Evolutionary conservation across 192 early-diverging fungal genomes (phyloP).

Genomic region (Haplosporangium gracile): DNA sequence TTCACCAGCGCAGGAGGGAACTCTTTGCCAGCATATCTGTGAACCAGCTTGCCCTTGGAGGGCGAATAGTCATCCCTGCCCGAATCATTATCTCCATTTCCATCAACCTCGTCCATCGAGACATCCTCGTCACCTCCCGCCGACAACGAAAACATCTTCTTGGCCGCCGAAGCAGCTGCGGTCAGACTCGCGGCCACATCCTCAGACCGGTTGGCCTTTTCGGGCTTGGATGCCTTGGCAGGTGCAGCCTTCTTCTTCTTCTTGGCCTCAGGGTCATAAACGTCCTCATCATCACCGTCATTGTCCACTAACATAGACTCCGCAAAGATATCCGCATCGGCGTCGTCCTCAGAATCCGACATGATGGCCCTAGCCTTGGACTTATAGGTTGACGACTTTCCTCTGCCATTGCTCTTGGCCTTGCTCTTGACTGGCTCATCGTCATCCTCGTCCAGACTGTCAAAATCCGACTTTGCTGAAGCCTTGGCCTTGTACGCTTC

Average conservation of each 20-base stretch:
- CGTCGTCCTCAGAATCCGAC: conserved; percentile 22
- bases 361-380: conserved; percentile 17
- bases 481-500: not conserved
- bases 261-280: conserved; percentile 11
- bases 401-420: conserved; percentile 2
- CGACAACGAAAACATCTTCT: conserved; percentile 52
- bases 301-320: not conserved
- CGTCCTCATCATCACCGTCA: conserved; percentile 31
- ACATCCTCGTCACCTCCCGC: conserved; percentile 14
- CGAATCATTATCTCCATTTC: not conserved
- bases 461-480: not conserved
- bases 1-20: conserved; percentile 36
- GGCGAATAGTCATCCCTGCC: not conserved
- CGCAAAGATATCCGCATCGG: not conserved
- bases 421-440: conserved; percentile 25
- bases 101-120: not conserved
- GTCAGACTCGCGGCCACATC: conserved; percentile 10
- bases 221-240: not conserved
- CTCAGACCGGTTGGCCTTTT: not conserved
- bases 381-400: conserved; percentile 35
- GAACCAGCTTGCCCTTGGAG: not conserved
- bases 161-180: conserved; percentile 24
- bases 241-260: conserved; percentile 18
- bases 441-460: not conserved
- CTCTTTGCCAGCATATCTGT: not conserved